Evolutionary conservation across 2,329 filamentous ascomycete genomes (phyloP), one percentile per base, ranked within the genome.

Genomic region (Raffaelea arxii): DNA sequence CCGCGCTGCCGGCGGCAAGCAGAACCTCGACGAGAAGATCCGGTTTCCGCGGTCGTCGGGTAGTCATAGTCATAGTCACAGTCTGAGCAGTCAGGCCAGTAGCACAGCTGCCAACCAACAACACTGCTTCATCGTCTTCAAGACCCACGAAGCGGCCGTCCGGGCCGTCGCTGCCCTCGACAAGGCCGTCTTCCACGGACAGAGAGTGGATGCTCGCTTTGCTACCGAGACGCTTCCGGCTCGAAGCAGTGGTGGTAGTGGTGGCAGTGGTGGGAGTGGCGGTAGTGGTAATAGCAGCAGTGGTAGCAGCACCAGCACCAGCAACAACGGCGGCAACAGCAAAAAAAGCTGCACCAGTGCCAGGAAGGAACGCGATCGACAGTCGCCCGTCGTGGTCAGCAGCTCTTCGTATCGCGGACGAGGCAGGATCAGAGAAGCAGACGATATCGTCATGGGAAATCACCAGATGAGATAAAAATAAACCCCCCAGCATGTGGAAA

Each of bases 351-450:
- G 38, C 25, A 6, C 24, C 14, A 23, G 21, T 35, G 42, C 23
- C n/a, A n/a, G n/a, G n/a, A n/a, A n/a, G n/a, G 22, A 36, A 21
- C n/a, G 23, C 12, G 16, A 14, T 16, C 16, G 19, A 22, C 21
- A 22, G 16, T 41, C 47, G 19, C 42, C 52, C 11, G 47, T 52
- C 7, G 52, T 49, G 10, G 50, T 52, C 12, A 50, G 52, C 36
- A 46, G 41, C 21, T n/a, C n/a, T n/a, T n/a, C n/a, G n/a, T n/a
- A n/a, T n/a, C n/a, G n/a, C n/a, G n/a, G n/a, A n/a, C n/a, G n/a
- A n/a, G n/a, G n/a, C n/a, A n/a, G n/a, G n/a, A 38, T 23, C 18
- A 10, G 22, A 16, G 16, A 46, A 24, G 18, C 19, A 16, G 25
- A 25, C 32, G 25, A 41, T 25, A 25, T 19, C 27, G 6, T 23